A percentile compares a stretch with the other conserved stretches of the same genome.
Evolutionary conservation across 2,329 filamentous ascomycete genomes (phyloP).

Genomic region (Diplodia intermedia): DNA sequence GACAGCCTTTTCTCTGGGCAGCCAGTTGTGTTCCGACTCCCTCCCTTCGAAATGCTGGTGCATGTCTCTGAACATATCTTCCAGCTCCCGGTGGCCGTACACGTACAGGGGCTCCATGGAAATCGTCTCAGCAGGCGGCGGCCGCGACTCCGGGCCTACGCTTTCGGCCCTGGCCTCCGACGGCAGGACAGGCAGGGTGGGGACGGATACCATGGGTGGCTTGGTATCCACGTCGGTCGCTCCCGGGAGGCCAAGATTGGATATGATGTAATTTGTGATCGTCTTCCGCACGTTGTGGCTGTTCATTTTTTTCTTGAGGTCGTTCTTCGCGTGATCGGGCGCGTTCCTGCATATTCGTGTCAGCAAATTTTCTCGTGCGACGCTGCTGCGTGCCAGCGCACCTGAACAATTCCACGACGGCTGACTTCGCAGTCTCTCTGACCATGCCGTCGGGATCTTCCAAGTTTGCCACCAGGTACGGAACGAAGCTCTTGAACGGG

Average conservation of each 20-base stretch:
- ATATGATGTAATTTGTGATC: constrained; percentile 81
- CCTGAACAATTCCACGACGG: constrained; percentile 87
- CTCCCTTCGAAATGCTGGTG: constrained; percentile 80
- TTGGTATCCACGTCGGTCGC: constrained; percentile 41
- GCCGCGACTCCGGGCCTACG: constrained; percentile 57
- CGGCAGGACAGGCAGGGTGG: constrained; percentile 47
- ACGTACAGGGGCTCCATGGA: constrained; percentile 81
- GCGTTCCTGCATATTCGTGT: constrained; percentile 64
- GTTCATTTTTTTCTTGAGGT: constrained; percentile 85
- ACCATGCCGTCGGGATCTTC: constrained; percentile 91
- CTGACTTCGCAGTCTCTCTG: constrained; percentile 80
- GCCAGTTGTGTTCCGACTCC: constrained; percentile 91
- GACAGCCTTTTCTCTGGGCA: constrained; percentile 81
- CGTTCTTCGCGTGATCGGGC: constrained; percentile 82
- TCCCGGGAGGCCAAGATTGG: constrained; percentile 68
- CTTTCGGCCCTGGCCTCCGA: constrained; percentile 54
- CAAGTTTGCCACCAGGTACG: constrained; percentile 80
- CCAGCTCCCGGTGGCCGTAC: constrained; percentile 84
- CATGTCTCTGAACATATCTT: constrained; percentile 86
- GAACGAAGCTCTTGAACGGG: constrained; percentile 83
- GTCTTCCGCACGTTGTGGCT: constrained; percentile 84
- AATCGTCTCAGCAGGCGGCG: constrained; percentile 70
- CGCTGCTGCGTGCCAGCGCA: constrained; percentile 47
- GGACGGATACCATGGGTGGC: constrained; percentile 50
- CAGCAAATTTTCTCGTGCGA: neutral